Evolutionary conservation across 2,329 filamentous ascomycete genomes (phyloP).

Genomic region (Arthrobotrys iridis): DNA sequence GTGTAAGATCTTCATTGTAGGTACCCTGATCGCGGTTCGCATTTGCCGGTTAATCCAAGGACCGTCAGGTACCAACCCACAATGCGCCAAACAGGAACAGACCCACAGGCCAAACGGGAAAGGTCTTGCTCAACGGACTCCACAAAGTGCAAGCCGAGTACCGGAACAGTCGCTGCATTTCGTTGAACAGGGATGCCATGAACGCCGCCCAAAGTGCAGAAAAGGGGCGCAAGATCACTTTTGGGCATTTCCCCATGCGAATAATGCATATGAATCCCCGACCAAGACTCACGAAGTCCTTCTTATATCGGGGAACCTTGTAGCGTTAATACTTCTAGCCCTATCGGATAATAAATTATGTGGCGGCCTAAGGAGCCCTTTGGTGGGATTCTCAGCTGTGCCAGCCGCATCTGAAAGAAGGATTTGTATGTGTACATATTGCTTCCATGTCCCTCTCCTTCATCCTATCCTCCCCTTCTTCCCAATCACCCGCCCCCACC

Average conservation of each 20-base stretch:
- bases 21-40: constrained; percentile 33
- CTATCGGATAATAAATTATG: constrained; percentile 22
- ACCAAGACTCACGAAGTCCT: constrained; percentile 13
- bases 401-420: constrained; percentile 32
- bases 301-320: constrained; percentile 15
- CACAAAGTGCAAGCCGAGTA: background rate
- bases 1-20: constrained; percentile 25
- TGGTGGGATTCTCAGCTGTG: constrained; percentile 12
- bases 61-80: constrained; percentile 23
- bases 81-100: constrained; percentile 22
- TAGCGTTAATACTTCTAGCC: constrained; percentile 12
- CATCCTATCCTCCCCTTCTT: constrained; percentile 7
- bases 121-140: background rate
- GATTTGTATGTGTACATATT: constrained; percentile 19
- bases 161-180: background rate
- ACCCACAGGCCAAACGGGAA: constrained; percentile 4
- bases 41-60: constrained; percentile 20
- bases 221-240: constrained; percentile 19
- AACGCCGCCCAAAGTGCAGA: background rate
- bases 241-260: constrained; percentile 5
- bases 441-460: constrained; percentile 14
- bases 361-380: constrained; percentile 1
- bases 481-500: constrained; percentile 22
- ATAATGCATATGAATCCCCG: background rate
- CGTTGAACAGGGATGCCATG: background rate